Base-by-base conservation (phyloP, 352 stramenopile genomes). In the Phytophthora sansomeana region DNA sequence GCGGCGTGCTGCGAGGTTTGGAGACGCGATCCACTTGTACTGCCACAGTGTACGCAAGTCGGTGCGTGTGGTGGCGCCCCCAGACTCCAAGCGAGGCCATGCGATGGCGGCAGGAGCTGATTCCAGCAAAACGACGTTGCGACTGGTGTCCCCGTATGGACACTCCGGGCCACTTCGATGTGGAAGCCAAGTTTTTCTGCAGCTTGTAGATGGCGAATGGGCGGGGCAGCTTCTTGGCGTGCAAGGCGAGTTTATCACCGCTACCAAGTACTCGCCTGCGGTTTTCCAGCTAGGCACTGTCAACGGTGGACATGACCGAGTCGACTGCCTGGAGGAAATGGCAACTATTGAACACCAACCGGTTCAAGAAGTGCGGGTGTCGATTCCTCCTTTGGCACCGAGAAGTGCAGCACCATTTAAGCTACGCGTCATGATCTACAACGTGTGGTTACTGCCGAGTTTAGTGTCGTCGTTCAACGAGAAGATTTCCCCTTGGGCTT, bases 371-470 rank as follows among this genome's bases (percentile, higher is more conserved):
- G 42, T 49, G 14, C 19, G n/a, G 2, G 16, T 42, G 17, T 58
- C 48, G 8, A n/a, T 52, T 19, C 33, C 32, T 13, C 19, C 21
- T 2, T 36, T 53, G 26, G 4, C 36, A 6, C 21, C 58, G 1
- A 55, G 24, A 17, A 46, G 35, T 8, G 17, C 29, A n/a, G 26
- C 47, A 10, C 36, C 78, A 1, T 84, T 88, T 43, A 63, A 68
- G 19, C 63, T 92, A 17, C 81, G 83, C 6, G 67, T 90, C 19
- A 81, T 88, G 78, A 73, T 78, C 11, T 92, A 92, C 72, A 92
- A 92, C 46, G 80, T 92, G 16, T 92, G 83, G 83, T 57, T 92
- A 9, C 54, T 92, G 26, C 83, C 83, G 2, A 78, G 76, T 51
- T 78, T 90, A 17, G 70, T 90, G 24, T 79, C 73, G 19, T 86